Evolutionary conservation across 2,329 filamentous ascomycete species (phyloP), one percentile per base, ranked within the genome.

Genomic region (Monosporascus sp.): DNA sequence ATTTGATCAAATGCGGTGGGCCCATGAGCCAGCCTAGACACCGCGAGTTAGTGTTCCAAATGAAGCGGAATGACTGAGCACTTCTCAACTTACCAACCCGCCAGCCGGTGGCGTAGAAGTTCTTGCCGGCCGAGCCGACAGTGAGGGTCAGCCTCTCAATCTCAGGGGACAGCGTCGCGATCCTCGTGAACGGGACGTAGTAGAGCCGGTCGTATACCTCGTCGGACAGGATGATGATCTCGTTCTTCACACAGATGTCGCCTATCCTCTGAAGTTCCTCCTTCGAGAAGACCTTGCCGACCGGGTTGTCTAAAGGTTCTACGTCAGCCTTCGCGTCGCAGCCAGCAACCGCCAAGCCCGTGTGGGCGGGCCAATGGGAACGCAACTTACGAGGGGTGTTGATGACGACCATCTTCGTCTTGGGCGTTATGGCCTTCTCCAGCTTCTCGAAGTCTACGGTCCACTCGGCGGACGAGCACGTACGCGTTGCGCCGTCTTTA

Each of bases 41-140:
- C n/a, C 47, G 31, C 47, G 28, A 48, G 41, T 59, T 22, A 53
- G 48, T 53, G 28, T 50, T 44, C 20, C 15, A 18, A 31, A 38
- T 17, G 24, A 18, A 7, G 17, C 15, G 14, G 24, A 53, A 6
- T 20, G 35, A 26, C 9, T 43, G 22, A n/a, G 3, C 26, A 40
- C 9, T 38, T 26, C 7, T n/a, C 35, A 17, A 66, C 75, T 18
- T 62, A 76, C 77, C 83, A 5, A 97, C 92, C 54, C 94, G 86
- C 94, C 94, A 99, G 48, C 94, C 94, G 0, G 94, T 99, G 53
- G 90, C 91, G 68, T 97, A 97, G 73, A 99, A 99, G 77, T 94
- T 95, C 81, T 99, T 99, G 63, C 94, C 94, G 1, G 91, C 94
- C 0, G 91, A 96, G 20, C 94, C 94, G 31, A 99, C 94, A 0